Evolutionary conservation across 2,329 filamentous ascomycete species (phyloP), one percentile per base, ranked within the genome.

Genomic region (Thielaviopsis ethacetica): DNA sequence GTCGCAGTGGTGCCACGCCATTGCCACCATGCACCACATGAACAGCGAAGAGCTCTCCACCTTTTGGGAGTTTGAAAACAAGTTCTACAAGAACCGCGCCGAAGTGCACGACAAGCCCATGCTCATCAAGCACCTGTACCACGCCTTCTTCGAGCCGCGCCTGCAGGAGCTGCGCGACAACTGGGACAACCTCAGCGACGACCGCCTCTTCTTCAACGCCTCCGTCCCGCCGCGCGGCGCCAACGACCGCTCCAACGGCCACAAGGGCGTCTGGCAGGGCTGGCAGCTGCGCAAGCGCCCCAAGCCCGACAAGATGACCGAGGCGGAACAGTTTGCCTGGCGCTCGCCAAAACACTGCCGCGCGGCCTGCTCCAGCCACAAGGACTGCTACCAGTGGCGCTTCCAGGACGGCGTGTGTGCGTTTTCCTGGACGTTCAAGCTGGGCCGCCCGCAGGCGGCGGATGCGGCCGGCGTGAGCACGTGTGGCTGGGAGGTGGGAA

Each of bases 21-120:
- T 80, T 52, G 71, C 75, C 1, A 80, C 78, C 5, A 79, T 81
- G 76, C 77, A 80, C 65, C 77, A 80, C 65, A 70, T 78, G 62
- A 70, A 70, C 21, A 70, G 72, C 62, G 71, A 78, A 59, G 79
- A 81, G 58, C 69, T 79, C 3, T 74, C 72, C 24, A 68, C 68
- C 10, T 70, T 81, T 49, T 78, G 74, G 72, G 70, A 74, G n/a
- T 79, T 75, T 63, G 78, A 81, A 64, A 70, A 70, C 62, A 66
- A 67, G 38, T 70, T 71, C 52, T 69, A 69, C 38, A 67, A 67
- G 57, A 52, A 61, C 50, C 53, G 24, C 12, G 61, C 65, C 57
- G 54, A 55, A 9, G 49, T 59, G 15, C 57, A 61, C 13, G 58
- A 65, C 26, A 60, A 58, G 22, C 67, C 72, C 9, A 66, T 77